Evolutionary conservation across 2,329 filamentous ascomycete genomes (phyloP).

Genomic region (Penicillium hesseltinei): DNA sequence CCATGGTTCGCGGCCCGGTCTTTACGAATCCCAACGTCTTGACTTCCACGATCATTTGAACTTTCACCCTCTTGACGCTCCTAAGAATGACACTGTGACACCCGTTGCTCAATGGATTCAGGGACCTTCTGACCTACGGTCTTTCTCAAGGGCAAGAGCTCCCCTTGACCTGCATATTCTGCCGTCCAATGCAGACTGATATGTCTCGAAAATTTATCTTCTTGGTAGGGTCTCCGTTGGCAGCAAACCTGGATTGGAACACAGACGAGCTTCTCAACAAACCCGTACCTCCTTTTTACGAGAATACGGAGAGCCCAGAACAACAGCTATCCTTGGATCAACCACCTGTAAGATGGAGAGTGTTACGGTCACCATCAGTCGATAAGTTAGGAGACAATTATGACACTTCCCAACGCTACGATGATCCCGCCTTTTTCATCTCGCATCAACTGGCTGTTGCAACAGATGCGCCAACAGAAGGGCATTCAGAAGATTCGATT

Average conservation of each 20-base stretch:
- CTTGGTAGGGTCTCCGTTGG: constrained; percentile 62
- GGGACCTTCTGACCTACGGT: background rate
- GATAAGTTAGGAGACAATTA: constrained; percentile 8
- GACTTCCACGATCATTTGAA: background rate
- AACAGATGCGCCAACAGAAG: background rate
- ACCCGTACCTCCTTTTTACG: constrained; percentile 41
- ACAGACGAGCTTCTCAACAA: constrained; percentile 50
- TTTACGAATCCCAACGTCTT: background rate
- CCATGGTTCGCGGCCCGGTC: background rate
- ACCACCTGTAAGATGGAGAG: constrained; percentile 30
- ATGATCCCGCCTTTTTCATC: constrained; percentile 31
- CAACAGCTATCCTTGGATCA: constrained; percentile 10
- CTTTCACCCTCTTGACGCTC: background rate
- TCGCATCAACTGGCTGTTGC: constrained; percentile 29
- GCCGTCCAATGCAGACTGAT: background rate
- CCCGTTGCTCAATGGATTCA: background rate
- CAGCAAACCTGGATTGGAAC: constrained; percentile 55
- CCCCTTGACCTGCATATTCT: background rate
- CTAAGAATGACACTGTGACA: background rate
- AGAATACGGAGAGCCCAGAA: constrained; percentile 6
- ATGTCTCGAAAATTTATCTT: constrained; percentile 46
- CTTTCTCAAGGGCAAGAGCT: background rate
- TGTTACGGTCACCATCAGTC: constrained; percentile 23
- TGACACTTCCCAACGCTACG: constrained; percentile 12
- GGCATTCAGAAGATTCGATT: constrained; percentile 30